phyloP scores from a whole-genome alignment of 2,329 filamentous ascomycete genomes.

The Pseudocercospora macadamiae region DNA sequence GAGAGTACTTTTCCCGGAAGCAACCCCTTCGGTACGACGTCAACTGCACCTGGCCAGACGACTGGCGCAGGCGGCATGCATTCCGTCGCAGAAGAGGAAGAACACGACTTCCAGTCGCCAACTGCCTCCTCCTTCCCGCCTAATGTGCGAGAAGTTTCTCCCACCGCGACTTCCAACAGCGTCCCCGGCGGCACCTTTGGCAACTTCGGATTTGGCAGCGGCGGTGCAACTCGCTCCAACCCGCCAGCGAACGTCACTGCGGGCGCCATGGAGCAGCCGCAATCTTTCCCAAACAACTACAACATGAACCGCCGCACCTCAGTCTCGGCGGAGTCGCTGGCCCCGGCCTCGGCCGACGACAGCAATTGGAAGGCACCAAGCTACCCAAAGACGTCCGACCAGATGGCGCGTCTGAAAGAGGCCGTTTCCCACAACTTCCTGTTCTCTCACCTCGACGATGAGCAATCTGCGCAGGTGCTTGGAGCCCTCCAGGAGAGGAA shows the following conservation, averaged over 20 bases:
- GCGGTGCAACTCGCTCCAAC: slow-evolving; percentile 32
- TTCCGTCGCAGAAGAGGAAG: slow-evolving; percentile 79
- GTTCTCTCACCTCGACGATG: slow-evolving; percentile 92
- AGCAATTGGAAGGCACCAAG: slow-evolving; percentile 89
- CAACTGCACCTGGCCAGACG: slow-evolving; percentile 44
- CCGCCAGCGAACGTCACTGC: slow-evolving; percentile 47
- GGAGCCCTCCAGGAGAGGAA: slow-evolving; percentile 92
- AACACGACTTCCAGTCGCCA: slow-evolving; percentile 75
- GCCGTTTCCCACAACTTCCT: slow-evolving; percentile 90
- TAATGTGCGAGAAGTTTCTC: slow-evolving; percentile 54
- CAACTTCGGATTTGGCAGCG: slow-evolving; percentile 38
- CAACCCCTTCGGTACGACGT: slow-evolving; percentile 70
- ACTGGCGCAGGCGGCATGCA: slow-evolving; percentile 49
- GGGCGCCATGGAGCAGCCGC: slow-evolving; percentile 55
- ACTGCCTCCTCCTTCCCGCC: slow-evolving; percentile 57
- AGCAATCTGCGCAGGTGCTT: slow-evolving; percentile 83
- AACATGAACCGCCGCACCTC: slow-evolving; percentile 92
- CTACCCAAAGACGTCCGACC: slow-evolving; percentile 80
- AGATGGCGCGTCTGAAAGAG: slow-evolving; percentile 74
- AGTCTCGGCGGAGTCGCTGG: slow-evolving; percentile 94
- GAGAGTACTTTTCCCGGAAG: slow-evolving; percentile 74
- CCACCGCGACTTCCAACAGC: slow-evolving; percentile 36
- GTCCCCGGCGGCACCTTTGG: slow-evolving; percentile 34
- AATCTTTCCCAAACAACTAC: slow-evolving; percentile 87
- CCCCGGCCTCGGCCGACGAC: slow-evolving; percentile 78